phyloP scores from a whole-genome alignment of 1,139 yeast species.

The Pichia sp. region DNA sequence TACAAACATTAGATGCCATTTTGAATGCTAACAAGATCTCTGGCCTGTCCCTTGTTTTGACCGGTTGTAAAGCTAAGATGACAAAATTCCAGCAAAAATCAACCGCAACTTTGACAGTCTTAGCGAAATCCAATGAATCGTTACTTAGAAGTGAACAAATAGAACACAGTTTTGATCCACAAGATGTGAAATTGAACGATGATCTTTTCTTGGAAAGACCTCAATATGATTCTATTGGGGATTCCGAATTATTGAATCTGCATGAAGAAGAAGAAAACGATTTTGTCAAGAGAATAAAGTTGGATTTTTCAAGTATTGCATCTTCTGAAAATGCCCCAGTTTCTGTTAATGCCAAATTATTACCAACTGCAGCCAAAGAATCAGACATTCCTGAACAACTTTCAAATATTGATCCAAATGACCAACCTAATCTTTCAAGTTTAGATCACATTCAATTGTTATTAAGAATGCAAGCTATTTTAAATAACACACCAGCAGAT shows the following conservation, averaged over 20 bases:
- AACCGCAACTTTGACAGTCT: slow-evolving; percentile 71
- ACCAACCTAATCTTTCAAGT: slow-evolving; percentile 71
- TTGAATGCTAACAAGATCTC: slow-evolving; percentile 56
- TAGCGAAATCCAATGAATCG: slow-evolving; percentile 58
- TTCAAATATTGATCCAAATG: slow-evolving; percentile 67
- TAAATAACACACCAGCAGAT: slow-evolving; percentile 70
- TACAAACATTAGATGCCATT: slow-evolving; percentile 50
- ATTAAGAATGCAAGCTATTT: slow-evolving; percentile 61
- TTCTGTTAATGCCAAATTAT: slow-evolving; percentile 32
- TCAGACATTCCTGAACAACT: slow-evolving; percentile 64
- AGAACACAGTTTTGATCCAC: slow-evolving; percentile 40
- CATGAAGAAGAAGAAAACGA: slow-evolving; percentile 13
- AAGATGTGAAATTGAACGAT: slow-evolving; percentile 63
- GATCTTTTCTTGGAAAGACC: slow-evolving; percentile 82
- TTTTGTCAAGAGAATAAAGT: slow-evolving; percentile 40
- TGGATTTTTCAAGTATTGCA: slow-evolving; percentile 34
- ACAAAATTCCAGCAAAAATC: slow-evolving; percentile 78
- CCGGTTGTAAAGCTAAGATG: slow-evolving; percentile 88
- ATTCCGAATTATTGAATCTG: slow-evolving; percentile 39
- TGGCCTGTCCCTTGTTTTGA: slow-evolving; percentile 60
- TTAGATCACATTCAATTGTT: slow-evolving; percentile 73
- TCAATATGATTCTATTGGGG: slow-evolving; percentile 58
- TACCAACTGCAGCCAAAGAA: slow-evolving; percentile 61
- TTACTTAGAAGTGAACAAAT: slow-evolving; percentile 27
- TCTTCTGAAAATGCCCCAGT: slow-evolving; percentile 10